Conservation (phyloP, 176 grass and related monocot genomes). For the Saccharum officinarum region DNA sequence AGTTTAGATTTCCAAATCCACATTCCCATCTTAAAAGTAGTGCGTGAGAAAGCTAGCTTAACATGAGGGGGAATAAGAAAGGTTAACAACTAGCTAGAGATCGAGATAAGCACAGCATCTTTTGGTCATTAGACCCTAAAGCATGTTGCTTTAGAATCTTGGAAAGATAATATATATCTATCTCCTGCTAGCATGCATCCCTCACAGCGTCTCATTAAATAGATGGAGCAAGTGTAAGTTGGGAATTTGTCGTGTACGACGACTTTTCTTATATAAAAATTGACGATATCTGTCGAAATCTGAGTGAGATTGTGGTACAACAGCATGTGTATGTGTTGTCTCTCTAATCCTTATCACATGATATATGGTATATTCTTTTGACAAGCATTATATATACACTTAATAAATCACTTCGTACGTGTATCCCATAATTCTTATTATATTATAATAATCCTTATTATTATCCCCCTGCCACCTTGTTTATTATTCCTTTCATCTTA, state of each 20-base stretch:
- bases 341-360: conserved; percentile 40
- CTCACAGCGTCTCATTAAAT: conserved; percentile 30
- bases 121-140: conserved; percentile 66
- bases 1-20: conserved; percentile 81
- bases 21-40: conserved; percentile 71
- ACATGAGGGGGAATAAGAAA: conserved; percentile 50
- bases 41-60: conserved; percentile 65
- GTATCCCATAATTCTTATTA: conserved; percentile 41
- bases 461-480: not conserved
- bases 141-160: conserved; percentile 76
- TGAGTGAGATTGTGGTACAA: not conserved
- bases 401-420: conserved; percentile 24
- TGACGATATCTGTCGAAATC: conserved; percentile 37
- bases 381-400: not conserved
- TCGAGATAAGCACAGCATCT: conserved; percentile 54
- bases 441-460: conserved; percentile 7
- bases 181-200: conserved; percentile 11
- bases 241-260: conserved; percentile 51
- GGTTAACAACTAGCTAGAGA: conserved; percentile 46
- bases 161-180: conserved; percentile 53
- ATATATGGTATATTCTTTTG: conserved; percentile 52
- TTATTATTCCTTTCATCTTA: conserved; percentile 21
- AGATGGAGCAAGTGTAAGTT: conserved; percentile 41
- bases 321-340: not conserved
- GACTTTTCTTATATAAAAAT: conserved; percentile 37